Evolutionary conservation across 2,329 filamentous ascomycete genomes (phyloP).

Genomic region (Cytospora piceicola): DNA sequence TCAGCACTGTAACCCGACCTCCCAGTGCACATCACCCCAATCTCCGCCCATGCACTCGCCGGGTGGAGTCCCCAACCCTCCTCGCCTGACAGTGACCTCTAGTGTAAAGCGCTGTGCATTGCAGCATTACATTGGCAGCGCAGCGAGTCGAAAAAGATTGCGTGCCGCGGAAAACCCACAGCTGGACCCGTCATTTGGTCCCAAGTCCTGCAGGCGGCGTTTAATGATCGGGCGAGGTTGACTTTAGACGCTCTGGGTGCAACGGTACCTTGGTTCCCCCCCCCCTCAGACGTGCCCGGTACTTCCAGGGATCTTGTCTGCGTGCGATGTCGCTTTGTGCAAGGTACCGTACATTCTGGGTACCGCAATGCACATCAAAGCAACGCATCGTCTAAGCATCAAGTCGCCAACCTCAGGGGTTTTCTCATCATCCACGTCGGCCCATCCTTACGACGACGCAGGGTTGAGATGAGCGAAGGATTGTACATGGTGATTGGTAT

Average conservation of each 20-base stretch:
- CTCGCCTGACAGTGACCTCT: constrained; percentile 3
- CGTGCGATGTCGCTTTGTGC: background rate
- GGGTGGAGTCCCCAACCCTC: background rate
- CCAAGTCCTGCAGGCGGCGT: constrained; percentile 15
- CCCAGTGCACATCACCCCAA: background rate
- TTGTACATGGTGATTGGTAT: background rate
- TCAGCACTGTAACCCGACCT: constrained; percentile 21
- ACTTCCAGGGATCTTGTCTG: background rate
- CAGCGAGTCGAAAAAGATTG: constrained; percentile 25
- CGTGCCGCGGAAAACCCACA: background rate
- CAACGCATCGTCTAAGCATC: background rate
- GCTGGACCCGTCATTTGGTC: background rate
- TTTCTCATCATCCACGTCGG: background rate
- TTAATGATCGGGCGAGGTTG: constrained; percentile 12
- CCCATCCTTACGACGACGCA: background rate
- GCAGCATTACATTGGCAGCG: constrained; percentile 29
- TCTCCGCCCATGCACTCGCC: background rate
- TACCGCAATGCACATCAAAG: background rate
- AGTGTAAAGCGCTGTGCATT: constrained; percentile 26
- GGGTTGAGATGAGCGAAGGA: background rate
- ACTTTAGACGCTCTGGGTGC: constrained; percentile 7
- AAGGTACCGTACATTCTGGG: background rate
- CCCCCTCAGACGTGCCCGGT: background rate
- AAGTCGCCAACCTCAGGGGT: background rate
- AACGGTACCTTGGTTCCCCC: constrained; percentile 13